Percentiles rank a stretch among this genome's conserved stretches.
phyloP scores from a whole-genome alignment of 805 yeast species.

The Spencermartinsiella europaea region DNA sequence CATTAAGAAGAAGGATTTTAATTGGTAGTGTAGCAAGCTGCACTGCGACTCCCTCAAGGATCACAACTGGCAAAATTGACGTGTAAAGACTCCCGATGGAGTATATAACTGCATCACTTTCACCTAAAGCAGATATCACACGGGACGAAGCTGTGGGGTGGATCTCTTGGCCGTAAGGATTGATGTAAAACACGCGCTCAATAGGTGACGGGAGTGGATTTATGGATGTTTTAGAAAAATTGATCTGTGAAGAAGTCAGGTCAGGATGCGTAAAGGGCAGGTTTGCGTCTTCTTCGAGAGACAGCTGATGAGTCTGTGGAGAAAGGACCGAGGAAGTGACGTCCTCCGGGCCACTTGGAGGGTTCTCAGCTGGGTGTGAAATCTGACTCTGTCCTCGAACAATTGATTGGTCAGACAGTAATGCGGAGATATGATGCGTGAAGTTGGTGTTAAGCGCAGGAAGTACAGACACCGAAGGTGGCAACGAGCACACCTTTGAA shows the following conservation, averaged over 20 bases:
- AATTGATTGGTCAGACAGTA: conserved; percentile 59
- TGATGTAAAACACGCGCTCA: conserved; percentile 67
- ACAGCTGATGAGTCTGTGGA: neutral
- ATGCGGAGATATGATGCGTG: conserved; percentile 80
- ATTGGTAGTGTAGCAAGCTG: conserved; percentile 40
- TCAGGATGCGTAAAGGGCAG: conserved; percentile 77
- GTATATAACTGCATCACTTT: conserved; percentile 54
- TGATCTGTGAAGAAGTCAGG: conserved; percentile 65
- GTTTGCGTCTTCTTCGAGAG: conserved; percentile 49
- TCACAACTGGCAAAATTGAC: conserved; percentile 72
- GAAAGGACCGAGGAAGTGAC: neutral
- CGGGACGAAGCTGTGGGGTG: conserved; percentile 66
- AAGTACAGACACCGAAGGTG: conserved; percentile 49
- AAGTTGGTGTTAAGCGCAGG: conserved; percentile 84
- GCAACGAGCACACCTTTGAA: conserved; percentile 56
- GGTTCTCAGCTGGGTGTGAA: conserved; percentile 70
- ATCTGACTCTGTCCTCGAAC: conserved; percentile 92
- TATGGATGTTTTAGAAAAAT: conserved; percentile 46
- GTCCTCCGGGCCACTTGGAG: too few relatives aligned
- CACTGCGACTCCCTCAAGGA: conserved; percentile 66
- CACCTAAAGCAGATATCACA: conserved; percentile 36
- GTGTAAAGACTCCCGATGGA: conserved; percentile 90
- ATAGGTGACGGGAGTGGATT: conserved; percentile 72
- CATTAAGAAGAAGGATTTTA: conserved; percentile 66
- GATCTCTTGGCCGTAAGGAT: conserved; percentile 83